A percentile compares a stretch with the other conserved stretches of the same genome.
Evolutionary conservation across 345 rosid genomes (phyloP).

Genomic region (Camelina neglecta): DNA sequence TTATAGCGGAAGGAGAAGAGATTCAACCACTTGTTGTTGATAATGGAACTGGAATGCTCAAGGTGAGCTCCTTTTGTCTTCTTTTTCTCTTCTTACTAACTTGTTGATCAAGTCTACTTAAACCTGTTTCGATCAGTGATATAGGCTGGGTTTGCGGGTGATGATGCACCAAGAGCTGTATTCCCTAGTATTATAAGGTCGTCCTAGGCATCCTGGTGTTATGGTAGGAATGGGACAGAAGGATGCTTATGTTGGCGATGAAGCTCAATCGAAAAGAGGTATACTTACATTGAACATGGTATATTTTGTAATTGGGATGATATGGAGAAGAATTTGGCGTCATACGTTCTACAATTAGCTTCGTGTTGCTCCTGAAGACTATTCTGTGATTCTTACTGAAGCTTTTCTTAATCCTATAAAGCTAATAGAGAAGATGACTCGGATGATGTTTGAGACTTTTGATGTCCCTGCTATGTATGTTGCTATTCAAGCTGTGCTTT

Average conservation of each 20-base stretch:
- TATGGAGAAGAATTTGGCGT: slow-evolving; percentile 93
- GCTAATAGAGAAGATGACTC: slow-evolving; percentile 95
- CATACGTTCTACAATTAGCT: slow-evolving; percentile 86
- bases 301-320: slow-evolving; percentile 93
- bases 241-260: slow-evolving; percentile 89
- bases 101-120: slow-evolving; percentile 19
- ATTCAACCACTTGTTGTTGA: slow-evolving; percentile 67
- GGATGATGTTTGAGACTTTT: slow-evolving; percentile 88
- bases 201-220: slow-evolving; percentile 86
- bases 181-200: slow-evolving; percentile 83
- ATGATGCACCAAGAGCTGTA: slow-evolving; percentile 82
- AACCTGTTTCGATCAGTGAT: background rate
- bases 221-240: slow-evolving; percentile 81
- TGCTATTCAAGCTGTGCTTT: slow-evolving; percentile 84
- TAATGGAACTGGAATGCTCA: slow-evolving; percentile 68
- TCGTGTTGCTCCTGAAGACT: slow-evolving; percentile 86
- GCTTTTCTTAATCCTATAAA: slow-evolving; percentile 84
- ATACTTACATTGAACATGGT: slow-evolving; percentile 80
- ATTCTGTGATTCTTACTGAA: slow-evolving; percentile 72
- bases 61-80: slow-evolving; percentile 35
- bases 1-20: slow-evolving; percentile 57
- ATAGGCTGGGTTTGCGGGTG: slow-evolving; percentile 91
- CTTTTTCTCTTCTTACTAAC: background rate
- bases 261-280: slow-evolving; percentile 70
- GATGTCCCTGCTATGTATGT: slow-evolving; percentile 87